These are phyloP conservation scores for Mrakia gelida DNA, from an alignment of 768 basidiomycete genomes.

Conservation along the genomic window DNA sequence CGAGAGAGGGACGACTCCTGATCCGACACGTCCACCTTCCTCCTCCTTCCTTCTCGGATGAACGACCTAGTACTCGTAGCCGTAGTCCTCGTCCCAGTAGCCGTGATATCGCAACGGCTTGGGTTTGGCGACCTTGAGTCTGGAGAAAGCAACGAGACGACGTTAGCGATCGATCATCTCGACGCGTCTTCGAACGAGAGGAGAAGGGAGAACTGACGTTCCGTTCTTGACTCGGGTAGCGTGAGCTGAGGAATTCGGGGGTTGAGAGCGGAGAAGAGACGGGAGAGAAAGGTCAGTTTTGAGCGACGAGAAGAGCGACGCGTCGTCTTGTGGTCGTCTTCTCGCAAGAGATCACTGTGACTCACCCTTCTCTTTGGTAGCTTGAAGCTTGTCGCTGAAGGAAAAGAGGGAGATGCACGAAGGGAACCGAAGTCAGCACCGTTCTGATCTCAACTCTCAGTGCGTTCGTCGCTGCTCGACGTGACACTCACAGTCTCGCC, in stretches of 20 bases:
- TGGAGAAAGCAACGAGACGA: background rate
- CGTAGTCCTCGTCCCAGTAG: background rate
- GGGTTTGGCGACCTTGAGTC: background rate
- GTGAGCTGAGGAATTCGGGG: background rate
- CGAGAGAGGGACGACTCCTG: background rate
- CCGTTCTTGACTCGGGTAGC: background rate
- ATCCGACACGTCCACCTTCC: background rate
- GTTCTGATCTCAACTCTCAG: background rate
- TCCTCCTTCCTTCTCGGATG: background rate
- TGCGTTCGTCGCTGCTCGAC: too few relatives aligned
- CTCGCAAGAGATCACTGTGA: too few relatives aligned
- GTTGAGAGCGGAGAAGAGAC: background rate
- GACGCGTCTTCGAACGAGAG: background rate
- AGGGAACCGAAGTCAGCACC: background rate
- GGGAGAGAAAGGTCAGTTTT: background rate
- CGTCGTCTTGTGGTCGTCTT: too few relatives aligned
- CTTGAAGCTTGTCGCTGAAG: too few relatives aligned
- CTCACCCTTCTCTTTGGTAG: too few relatives aligned
- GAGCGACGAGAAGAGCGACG: background rate
- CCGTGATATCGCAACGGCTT: background rate
- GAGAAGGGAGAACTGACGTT: background rate
- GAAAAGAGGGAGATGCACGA: too few relatives aligned
- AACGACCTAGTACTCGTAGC: background rate
- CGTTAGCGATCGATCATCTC: background rate
- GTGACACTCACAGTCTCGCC: background rate